phyloP scores from a whole-genome alignment of 1,139 yeast species.

The Suhomyces choctaworum region DNA sequence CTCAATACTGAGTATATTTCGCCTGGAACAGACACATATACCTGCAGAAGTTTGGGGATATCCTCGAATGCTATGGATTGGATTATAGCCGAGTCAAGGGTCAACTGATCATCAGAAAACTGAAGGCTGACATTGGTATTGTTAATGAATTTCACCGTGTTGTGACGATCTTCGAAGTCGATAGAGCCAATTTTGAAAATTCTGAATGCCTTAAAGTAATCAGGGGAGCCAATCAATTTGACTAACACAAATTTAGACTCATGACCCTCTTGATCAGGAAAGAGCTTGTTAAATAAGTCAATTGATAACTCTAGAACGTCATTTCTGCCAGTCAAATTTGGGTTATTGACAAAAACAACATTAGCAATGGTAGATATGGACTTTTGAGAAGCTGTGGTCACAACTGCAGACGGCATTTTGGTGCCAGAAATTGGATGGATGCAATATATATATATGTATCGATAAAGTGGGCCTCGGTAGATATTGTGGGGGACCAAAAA shows the following conservation, averaged over 20 bases:
- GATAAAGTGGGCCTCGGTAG: slow-evolving; percentile 11
- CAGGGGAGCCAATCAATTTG: slow-evolving; percentile 49
- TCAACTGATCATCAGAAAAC: slow-evolving; percentile 27
- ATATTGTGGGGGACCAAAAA: slow-evolving; percentile 9
- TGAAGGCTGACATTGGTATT: slow-evolving; percentile 31
- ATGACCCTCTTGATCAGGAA: slow-evolving; percentile 24
- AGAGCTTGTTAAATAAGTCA: slow-evolving; percentile 35
- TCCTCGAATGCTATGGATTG: slow-evolving; percentile 29
- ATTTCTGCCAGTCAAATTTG: slow-evolving; percentile 21
- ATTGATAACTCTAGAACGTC: slow-evolving; percentile 38
- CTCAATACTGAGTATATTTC: slow-evolving; percentile 44
- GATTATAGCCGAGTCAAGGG: slow-evolving; percentile 34
- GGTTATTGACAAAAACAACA: slow-evolving; percentile 35
- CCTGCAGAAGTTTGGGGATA: slow-evolving; percentile 33
- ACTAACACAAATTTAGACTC: slow-evolving; percentile 29
- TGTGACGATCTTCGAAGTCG: slow-evolving; percentile 19
- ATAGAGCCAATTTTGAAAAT: slow-evolving; percentile 40
- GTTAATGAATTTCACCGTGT: slow-evolving; percentile 41
- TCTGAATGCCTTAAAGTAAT: slow-evolving; percentile 35
- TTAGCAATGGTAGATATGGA: slow-evolving; percentile 30
- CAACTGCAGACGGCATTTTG: slow-evolving; percentile 20
- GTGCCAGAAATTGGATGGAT: not conserved
- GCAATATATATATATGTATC: slow-evolving; percentile 6
- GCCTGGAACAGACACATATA: slow-evolving; percentile 46
- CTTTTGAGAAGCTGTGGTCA: slow-evolving; percentile 6